phyloP scores from a whole-genome alignment of 2,329 filamentous ascomycete species.

The Bipolaris oryzae region DNA sequence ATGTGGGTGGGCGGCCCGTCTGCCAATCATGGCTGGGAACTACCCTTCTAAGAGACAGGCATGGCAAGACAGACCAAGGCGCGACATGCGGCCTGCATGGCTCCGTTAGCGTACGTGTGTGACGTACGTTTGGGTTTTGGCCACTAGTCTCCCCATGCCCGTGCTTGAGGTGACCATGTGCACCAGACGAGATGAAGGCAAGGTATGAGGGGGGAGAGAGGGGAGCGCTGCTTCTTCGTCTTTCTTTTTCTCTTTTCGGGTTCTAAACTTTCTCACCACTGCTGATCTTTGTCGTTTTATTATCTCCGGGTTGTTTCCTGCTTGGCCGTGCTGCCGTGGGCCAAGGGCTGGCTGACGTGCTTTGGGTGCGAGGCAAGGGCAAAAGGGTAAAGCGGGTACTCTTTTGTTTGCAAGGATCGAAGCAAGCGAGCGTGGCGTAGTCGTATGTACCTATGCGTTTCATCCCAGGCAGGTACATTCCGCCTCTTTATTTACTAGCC shows the following conservation, averaged over 20 bases:
- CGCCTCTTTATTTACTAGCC: neutral
- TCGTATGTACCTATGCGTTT: neutral
- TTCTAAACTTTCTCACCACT: too few relatives aligned
- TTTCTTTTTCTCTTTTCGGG: neutral
- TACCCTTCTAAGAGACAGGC: too few relatives aligned
- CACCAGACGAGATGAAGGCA: neutral
- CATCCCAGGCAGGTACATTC: neutral
- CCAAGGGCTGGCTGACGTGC: too few relatives aligned
- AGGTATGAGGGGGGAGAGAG: neutral
- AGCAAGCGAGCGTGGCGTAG: neutral
- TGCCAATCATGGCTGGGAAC: too few relatives aligned
- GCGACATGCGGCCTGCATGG: too few relatives aligned
- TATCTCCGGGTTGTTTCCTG: too few relatives aligned
- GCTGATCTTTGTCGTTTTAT: too few relatives aligned
- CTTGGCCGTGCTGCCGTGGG: too few relatives aligned
- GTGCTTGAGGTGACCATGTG: neutral
- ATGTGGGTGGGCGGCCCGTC: too few relatives aligned
- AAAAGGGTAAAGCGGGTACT: neutral
- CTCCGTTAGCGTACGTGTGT: slow-evolving; percentile 5
- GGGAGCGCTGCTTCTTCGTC: neutral
- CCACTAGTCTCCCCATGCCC: neutral
- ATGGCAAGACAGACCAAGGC: too few relatives aligned
- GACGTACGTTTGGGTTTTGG: slow-evolving; percentile 7
- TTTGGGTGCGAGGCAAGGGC: neutral
- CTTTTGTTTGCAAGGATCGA: neutral